Evolutionary conservation across 192 early-diverging fungal species (phyloP), one percentile per base, ranked within the genome.

Genomic region (Chytriomyces confervae): DNA sequence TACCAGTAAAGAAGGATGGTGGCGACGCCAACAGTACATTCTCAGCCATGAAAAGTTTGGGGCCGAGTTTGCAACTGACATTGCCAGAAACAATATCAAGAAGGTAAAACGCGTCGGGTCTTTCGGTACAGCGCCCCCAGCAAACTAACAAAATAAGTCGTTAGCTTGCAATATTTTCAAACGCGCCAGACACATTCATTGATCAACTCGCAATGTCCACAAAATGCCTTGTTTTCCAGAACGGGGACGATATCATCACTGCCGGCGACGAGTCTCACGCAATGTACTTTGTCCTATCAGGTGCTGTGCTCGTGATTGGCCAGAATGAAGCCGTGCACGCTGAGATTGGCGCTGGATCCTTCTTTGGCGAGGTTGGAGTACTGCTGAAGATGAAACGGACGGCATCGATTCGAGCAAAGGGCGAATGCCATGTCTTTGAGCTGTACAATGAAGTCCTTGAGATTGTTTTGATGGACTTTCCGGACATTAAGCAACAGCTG

Each of bases 321-420:
- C 23, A 27, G n/a, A 53, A 66, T 23, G 70, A 68, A 7, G 44
- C 48, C 16, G 79, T 86, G 5, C 85, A 86, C 66, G 85, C 85
- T 20, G 85, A 86, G 65, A 69, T 86, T 43, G 51, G 46, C 6
- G 65, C 69, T 16, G 85, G 84, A 18, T 48, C 75, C 11, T 86
- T 87, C 66, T 88, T 88, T 74, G 87, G 87, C 7, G 87, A 88
- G 67, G 77, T 87, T 36, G 87, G 86, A 51, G 48, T 88, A 50
- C 45, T 86, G 44, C 50, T 84, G 63, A 82, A 86, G 44, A 81
- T 86, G 18, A 77, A 80, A 48, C 69, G 85, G 53, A 86, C 84
- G 43, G 83, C 85, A 6, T 62, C 61, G 36, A 82, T 86, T 72
- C 20, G 76, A 47, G 82, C 84, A 13, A 84, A 86, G 75, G 82